Evolutionary conservation across 768 basidiomycete species (phyloP), one percentile per base, ranked within the genome.

Genomic region (Harrya chromipes): DNA sequence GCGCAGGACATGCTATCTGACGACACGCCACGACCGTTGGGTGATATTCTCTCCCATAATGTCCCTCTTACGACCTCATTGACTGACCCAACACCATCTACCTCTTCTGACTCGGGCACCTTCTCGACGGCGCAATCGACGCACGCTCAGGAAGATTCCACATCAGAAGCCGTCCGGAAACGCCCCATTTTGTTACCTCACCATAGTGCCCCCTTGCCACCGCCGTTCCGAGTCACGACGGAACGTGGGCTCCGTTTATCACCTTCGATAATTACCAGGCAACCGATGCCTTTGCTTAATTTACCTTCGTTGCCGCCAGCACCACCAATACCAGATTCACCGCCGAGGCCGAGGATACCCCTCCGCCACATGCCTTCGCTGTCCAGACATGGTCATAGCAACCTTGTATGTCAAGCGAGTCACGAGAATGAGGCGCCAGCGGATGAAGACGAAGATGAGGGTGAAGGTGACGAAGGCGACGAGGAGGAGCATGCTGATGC

Each of bases 321-420:
- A 7, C 55, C 60, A 4, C 52, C 61, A 39, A 29, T 52, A 6
- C 35, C 43, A 24, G 53, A 48, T 17, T 13, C 53, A 4, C 43
- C 47, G 1, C 56, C 60, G 24, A 57, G 57, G 37, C 47, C 53
- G 41, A 53, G 49, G 38, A 46, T 64, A 39, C 72, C 76, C 12
- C 63, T 83, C 54, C 70, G 73, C 40, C 79, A 70, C 50, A 79
- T 84, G 69, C 84, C 84, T 27, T 81, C 77, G 23, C 61, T 83
- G 41, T 71, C 73, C 16, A 69, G 73, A 59, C 61, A 69, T 24
- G 74, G 74, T 39, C 49, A 16, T 19, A 57, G 56, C 44, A 53
- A 64, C 23, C 17, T 45, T 24, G 69, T 66, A 38, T 39, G 33
- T 24, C 51, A 58, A 53, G 43, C 50, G 8, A 57, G 67, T 36